phyloP scores from a whole-genome alignment of 371 early-diverging fungal species.

The Mucor circinelloides region DNA sequence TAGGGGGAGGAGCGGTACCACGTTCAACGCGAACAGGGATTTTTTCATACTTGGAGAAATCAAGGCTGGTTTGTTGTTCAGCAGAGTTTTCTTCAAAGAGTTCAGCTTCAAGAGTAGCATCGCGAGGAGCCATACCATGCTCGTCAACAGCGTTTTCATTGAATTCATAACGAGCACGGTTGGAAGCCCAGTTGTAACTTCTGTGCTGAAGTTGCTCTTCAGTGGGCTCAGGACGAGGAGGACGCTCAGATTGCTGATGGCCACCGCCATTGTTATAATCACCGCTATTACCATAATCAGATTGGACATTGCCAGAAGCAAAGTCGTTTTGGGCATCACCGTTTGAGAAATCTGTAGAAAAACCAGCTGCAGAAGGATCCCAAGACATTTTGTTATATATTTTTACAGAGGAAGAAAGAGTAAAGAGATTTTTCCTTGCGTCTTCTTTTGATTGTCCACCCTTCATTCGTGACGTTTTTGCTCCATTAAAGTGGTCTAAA shows the following conservation, averaged over 20 bases:
- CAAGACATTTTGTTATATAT: constrained; percentile 15
- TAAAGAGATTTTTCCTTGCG: not conserved
- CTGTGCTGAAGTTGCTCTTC: constrained; percentile 31
- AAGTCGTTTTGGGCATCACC: not conserved
- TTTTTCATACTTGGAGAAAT: constrained; percentile 61
- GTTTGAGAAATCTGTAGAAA: constrained; percentile 4
- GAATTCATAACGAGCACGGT: constrained; percentile 56
- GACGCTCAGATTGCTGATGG: not conserved
- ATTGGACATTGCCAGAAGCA: constrained; percentile 6
- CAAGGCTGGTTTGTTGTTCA: constrained; percentile 50
- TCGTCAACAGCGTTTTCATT: constrained; percentile 45
- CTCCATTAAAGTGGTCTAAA: not conserved
- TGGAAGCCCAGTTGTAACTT: constrained; percentile 56
- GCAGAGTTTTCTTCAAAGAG: constrained; percentile 55
- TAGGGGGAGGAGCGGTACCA: constrained; percentile 47
- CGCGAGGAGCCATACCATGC: constrained; percentile 48
- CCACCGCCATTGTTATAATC: not conserved
- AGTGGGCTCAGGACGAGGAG: constrained; percentile 26
- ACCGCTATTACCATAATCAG: not conserved
- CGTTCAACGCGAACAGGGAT: constrained; percentile 58
- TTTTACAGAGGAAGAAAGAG: not conserved
- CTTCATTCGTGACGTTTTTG: not conserved
- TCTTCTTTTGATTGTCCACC: not conserved
- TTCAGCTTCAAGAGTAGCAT: constrained; percentile 49
- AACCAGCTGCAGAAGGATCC: constrained; percentile 15